Base-by-base conservation (phyloP, 441 rosid species). In the Metrosideros polymorpha region DNA sequence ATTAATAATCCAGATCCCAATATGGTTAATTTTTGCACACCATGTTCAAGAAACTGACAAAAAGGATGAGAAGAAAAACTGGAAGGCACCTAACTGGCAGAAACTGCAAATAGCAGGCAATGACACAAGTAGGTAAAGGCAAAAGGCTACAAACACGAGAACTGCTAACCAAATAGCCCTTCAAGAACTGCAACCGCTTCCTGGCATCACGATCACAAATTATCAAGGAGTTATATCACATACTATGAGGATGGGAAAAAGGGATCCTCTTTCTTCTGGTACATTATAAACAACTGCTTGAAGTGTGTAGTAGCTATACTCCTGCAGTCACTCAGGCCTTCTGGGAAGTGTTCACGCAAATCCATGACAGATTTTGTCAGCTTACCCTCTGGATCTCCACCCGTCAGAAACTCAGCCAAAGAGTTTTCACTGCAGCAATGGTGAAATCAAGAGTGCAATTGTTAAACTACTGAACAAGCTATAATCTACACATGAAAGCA, bases 271-370 rank as follows among this genome's bases (percentile, higher is more conserved):
- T 82, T 83, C 63, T 83, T 83, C 85, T 83, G 85, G 86, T 86
- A 89, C 45, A 92, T 88, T 84, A 90, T 84, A 71, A 92, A 85
- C 84, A 93, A 84, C 87, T 91, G 88, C 82, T 87, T 79, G 3
- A 30, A 84, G 82, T 88, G 85, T 13, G 25, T 49, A 22, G 22
- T 24, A 18, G 90, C 89, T 27, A 91, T 57, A 54, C 35, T 85
- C 84, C 75, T 88, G 89, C 92, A 89, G 51, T 88, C 91, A 19
- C 3, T 83, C 55, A 92, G 53, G 43, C 87, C 90, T 12, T 84
- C 57, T 9, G 18, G 30, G 52, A 85, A 90, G 49, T 84, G 61
- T 30, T 83, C 86, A 52, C 13, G 43, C 88, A 92, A 83, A 83
- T 91, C 91, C 22, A 14, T 22, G 18, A 84, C 54, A 22, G 93